Percentiles rank a stretch among this genome's conserved stretches.
Evolutionary conservation across 495 filamentous ascomycete genomes (phyloP).

Genomic region (Aspergillus coremiiformis): DNA sequence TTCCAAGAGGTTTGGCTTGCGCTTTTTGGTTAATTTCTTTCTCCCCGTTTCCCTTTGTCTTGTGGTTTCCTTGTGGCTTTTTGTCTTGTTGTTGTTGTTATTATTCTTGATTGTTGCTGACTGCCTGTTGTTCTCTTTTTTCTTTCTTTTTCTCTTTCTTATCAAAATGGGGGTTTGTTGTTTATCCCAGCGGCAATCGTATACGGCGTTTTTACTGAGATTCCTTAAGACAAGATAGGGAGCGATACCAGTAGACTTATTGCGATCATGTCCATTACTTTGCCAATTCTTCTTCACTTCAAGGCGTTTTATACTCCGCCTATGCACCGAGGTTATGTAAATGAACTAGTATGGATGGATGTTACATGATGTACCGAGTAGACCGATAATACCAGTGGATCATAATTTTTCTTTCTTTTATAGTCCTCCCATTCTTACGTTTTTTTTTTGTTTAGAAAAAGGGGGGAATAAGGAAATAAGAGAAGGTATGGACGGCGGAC

Average conservation of each 20-base stretch:
- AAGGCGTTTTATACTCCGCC: not conserved
- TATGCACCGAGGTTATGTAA: not conserved
- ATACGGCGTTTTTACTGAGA: not conserved
- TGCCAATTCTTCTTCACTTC: not conserved
- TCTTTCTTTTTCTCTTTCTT: too few species aligned
- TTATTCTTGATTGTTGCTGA: not conserved
- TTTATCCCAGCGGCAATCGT: not conserved
- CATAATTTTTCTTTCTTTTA: not conserved
- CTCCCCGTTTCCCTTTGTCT: not conserved
- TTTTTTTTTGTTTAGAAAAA: not conserved
- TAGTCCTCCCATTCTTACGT: not conserved
- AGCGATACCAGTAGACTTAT: not conserved
- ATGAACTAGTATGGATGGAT: not conserved
- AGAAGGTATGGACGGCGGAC: not conserved
- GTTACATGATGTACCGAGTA: not conserved
- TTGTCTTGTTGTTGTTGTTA: not conserved
- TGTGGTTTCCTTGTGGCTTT: not conserved
- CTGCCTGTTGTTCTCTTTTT: not conserved
- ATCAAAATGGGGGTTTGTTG: too few species aligned
- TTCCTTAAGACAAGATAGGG: not conserved
- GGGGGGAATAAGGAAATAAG: not conserved
- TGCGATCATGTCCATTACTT: not conserved
- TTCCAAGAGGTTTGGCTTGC: not conserved
- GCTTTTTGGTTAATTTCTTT: not conserved
- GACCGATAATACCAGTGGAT: too few species aligned